Conservation (phyloP, 2,329 filamentous ascomycete species). For the Ceratocystis huliohia region DNA sequence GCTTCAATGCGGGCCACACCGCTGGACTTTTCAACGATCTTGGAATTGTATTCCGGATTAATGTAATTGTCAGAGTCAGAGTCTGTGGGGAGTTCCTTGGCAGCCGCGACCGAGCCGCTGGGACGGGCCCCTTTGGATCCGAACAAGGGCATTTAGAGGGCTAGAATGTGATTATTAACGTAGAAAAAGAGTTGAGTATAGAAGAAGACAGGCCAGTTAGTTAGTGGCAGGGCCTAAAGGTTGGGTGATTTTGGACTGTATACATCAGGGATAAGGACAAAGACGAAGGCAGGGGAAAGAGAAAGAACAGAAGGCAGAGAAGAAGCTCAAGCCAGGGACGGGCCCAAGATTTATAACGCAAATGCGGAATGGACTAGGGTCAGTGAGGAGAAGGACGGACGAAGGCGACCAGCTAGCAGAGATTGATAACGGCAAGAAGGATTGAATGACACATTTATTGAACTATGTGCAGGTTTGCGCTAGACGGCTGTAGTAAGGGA, state of each 20-base stretch:
- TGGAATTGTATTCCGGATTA: conserved; percentile 16
- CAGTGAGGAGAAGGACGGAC: background rate
- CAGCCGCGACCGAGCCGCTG: too few relatives aligned
- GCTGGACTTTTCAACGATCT: conserved; percentile 29
- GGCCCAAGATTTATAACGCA: background rate
- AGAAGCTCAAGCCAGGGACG: background rate
- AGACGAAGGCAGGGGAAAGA: background rate
- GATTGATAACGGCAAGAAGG: conserved; percentile 2
- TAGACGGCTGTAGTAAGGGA: background rate
- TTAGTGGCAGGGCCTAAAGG: background rate
- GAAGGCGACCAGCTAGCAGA: background rate
- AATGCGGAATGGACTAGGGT: background rate
- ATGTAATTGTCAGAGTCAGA: background rate
- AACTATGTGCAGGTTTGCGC: background rate
- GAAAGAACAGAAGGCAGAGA: background rate
- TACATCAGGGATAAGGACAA: background rate
- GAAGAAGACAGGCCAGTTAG: background rate
- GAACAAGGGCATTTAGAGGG: background rate
- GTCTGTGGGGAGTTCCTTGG: background rate
- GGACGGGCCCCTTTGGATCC: background rate
- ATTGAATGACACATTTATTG: background rate
- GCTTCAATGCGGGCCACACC: conserved; percentile 50
- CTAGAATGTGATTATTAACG: background rate
- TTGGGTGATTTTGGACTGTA: background rate
- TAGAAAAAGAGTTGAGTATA: too few relatives aligned